Evolutionary conservation across 1,284 basidiomycete species (phyloP).

Genomic region (Ustilago nuda): DNA sequence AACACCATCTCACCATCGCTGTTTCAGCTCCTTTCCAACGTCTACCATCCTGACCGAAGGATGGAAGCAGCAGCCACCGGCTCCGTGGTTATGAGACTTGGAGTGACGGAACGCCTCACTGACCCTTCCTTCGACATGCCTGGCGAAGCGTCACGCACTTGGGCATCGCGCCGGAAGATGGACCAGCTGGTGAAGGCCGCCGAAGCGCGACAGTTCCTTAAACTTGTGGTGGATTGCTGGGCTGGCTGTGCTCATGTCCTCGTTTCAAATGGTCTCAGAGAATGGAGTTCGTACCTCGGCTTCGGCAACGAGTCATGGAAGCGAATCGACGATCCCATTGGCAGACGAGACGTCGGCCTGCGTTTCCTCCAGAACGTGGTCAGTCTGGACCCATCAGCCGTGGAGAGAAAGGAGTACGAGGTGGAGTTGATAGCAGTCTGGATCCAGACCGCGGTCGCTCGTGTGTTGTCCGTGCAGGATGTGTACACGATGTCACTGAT

Average conservation of each 20-base stretch:
- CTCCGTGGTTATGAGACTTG: constrained; percentile 36
- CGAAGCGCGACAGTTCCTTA: constrained; percentile 69
- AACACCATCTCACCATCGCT: constrained; percentile 75
- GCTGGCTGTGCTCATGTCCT: constrained; percentile 78
- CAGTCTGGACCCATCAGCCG: constrained; percentile 73
- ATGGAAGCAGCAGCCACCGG: constrained; percentile 31
- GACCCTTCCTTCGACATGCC: constrained; percentile 10
- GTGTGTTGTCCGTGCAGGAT: constrained; percentile 50
- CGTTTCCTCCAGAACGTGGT: constrained; percentile 79
- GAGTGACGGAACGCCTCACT: constrained; percentile 32
- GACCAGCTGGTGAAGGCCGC: constrained; percentile 57
- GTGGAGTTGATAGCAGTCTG: constrained; percentile 56
- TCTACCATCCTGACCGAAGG: constrained; percentile 67
- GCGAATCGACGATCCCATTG: constrained; percentile 74
- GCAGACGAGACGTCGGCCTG: constrained; percentile 77
- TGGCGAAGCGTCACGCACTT: not conserved
- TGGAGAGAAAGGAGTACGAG: constrained; percentile 29
- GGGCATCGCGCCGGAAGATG: constrained; percentile 22
- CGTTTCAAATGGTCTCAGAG: constrained; percentile 76
- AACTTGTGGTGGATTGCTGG: constrained; percentile 81
- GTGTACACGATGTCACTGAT: constrained; percentile 43
- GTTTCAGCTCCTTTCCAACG: constrained; percentile 76
- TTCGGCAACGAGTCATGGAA: constrained; percentile 76
- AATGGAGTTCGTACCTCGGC: constrained; percentile 77
- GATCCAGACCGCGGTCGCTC: constrained; percentile 55